Percentiles rank a stretch among this genome's conserved stretches.
These are phyloP conservation scores for Corchorus olitorius DNA, from an alignment of 345 rosid genomes.

Conservation along the genomic window DNA sequence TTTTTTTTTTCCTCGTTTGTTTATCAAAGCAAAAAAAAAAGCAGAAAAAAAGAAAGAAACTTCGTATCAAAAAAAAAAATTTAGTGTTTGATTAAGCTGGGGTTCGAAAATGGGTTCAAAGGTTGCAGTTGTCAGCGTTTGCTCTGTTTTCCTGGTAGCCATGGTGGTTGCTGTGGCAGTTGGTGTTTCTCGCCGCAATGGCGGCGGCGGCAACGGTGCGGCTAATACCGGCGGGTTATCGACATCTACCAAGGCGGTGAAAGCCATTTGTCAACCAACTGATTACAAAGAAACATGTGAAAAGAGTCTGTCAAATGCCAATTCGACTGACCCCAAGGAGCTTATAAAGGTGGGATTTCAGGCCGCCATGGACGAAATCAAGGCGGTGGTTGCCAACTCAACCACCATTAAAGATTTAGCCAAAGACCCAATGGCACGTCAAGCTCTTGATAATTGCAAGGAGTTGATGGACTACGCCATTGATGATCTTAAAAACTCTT, in stretches of 20 bases:
- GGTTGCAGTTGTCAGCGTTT: conserved; percentile 43
- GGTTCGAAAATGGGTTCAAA: conserved; percentile 31
- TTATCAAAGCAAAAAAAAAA: background rate
- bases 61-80: background rate
- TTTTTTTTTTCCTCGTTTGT: background rate
- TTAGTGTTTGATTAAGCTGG: background rate
- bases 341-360: conserved; percentile 57
- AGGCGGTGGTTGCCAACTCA: conserved; percentile 43
- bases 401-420: conserved; percentile 40
- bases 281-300: conserved; percentile 59
- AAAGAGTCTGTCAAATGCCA: conserved; percentile 39
- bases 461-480: conserved; percentile 56
- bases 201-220: background rate
- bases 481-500: conserved; percentile 52
- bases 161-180: conserved; percentile 62
- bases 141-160: conserved; percentile 58
- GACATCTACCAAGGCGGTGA: conserved; percentile 43
- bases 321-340: conserved; percentile 54
- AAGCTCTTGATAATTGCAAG: conserved; percentile 58
- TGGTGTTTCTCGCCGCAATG: conserved; percentile 18
- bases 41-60: background rate
- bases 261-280: conserved; percentile 63
- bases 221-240: background rate
- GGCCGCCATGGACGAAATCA: conserved; percentile 42
- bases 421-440: conserved; percentile 47